Conservation (phyloP, 2,329 filamentous ascomycete genomes). For the Chalaropsis ovoidea region DNA sequence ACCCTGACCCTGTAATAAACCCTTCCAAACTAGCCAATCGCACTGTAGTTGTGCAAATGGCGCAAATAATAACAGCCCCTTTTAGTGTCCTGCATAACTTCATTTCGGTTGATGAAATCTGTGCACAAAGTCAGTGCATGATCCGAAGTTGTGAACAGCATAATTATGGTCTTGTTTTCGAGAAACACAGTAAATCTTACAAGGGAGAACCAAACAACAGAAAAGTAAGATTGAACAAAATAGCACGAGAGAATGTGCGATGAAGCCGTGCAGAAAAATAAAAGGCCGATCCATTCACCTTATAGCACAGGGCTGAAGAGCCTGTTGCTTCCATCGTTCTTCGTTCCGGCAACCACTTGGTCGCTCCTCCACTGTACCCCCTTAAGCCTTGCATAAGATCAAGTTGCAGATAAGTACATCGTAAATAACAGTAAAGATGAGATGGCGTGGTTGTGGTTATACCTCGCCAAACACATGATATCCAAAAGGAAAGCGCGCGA, state of each 20-base stretch:
- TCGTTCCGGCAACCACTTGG: slow-evolving; percentile 10
- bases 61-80: background rate
- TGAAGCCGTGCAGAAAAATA: background rate
- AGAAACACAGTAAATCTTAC: background rate
- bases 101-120: background rate
- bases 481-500: background rate
- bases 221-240: slow-evolving; percentile 25
- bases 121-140: background rate
- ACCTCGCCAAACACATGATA: background rate
- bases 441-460: background rate
- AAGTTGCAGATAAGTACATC: background rate
- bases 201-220: slow-evolving; percentile 18
- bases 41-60: too few relatives aligned
- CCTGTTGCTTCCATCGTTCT: background rate
- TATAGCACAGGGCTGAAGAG: background rate
- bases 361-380: background rate
- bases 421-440: background rate
- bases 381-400: background rate
- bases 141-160: background rate
- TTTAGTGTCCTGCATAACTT: background rate
- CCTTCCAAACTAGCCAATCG: too few relatives aligned
- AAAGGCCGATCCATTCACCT: slow-evolving; percentile 18
- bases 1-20: background rate
- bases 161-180: background rate
- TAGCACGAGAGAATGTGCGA: slow-evolving; percentile 11